Base-by-base conservation (phyloP, 768 basidiomycete species). In the Tylopilus plumbeoviolaceoides region DNA sequence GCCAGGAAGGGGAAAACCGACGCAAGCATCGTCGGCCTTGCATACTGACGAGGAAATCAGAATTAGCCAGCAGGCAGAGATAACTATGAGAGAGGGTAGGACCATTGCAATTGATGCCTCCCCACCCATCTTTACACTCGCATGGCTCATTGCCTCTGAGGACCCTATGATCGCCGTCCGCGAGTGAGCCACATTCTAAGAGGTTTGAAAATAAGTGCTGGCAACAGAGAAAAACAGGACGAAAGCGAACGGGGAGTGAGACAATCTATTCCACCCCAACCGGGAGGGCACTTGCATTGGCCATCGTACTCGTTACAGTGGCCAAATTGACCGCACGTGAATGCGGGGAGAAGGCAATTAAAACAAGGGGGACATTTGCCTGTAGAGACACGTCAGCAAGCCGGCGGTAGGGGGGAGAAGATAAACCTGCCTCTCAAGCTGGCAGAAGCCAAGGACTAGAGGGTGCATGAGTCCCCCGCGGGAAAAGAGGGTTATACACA, bases 261-360 rank as follows among this genome's bases (percentile, higher is more conserved):
- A 72, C 97, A 99, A 64, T 98, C 95, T 35, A 94, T 87, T 1
- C 97, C 97, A 43, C 93, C 91, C 84, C 95, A 99, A n/a, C 97
- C 97, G 39, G 91, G 81, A 1, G 94, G 93, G 63, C 97, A 99
- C 64, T 92, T 86, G 72, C 97, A 99, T 62, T 97, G 93, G 2
- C 97, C 97, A 64, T 98, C 85, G 64, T 89, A 98, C 45, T 82
- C 78, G 64, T 95, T 87, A 72, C 97, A 99, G 41, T 84, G 74
- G 25, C 93, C 95, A 59, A 83, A 97, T 70, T 98, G 92, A 1
- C 92, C 92, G 65, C 95, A 99, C 0, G 78, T 87, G 70, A 95
- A 98, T 0, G 82, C 88, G 0, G 94, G 93, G 15, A 99, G 76
- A 50, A 92, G 77, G 68, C 95, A 99, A 70, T 99, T 98, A 77